Percentiles rank a stretch among this genome's conserved stretches.
These are phyloP conservation scores for Syzygium jambos DNA, from an alignment of 345 rosid species.

Conservation along the genomic window DNA sequence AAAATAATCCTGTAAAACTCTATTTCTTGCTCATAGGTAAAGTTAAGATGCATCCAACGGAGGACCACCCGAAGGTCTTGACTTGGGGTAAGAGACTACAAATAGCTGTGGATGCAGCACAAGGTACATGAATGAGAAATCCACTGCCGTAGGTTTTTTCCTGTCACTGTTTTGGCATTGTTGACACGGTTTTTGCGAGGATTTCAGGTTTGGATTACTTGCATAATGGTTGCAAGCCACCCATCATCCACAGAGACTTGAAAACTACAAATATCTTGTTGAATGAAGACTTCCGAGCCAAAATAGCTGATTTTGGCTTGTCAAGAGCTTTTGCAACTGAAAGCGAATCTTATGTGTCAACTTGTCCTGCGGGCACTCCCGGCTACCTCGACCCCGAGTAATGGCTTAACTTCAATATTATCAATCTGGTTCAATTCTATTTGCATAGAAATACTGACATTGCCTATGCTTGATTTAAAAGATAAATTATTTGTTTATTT, in stretches of 20 bases:
- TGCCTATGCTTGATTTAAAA: not conserved
- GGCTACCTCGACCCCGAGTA: constrained; percentile 45
- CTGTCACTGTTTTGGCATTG: not conserved
- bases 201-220: constrained; percentile 23
- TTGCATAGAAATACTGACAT: not conserved
- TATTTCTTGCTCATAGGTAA: not conserved
- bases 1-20: not conserved
- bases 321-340: constrained; percentile 25
- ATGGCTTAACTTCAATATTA: not conserved
- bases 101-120: constrained; percentile 29
- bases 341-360: constrained; percentile 20
- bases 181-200: not conserved
- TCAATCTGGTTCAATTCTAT: not conserved
- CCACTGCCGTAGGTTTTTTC: rapidly evolving
- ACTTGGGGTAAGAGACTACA: constrained; percentile 16
- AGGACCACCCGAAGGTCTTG: not conserved
- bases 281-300: constrained; percentile 31
- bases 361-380: constrained; percentile 30
- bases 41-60: not conserved
- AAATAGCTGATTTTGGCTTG: constrained; percentile 42
- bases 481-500: not conserved
- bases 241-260: constrained; percentile 28
- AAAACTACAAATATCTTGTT: constrained; percentile 39
- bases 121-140: constrained; percentile 7
- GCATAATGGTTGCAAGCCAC: constrained; percentile 19